Conservation (phyloP, 169 alveolate species). For the Eimeria praecox region DNA sequence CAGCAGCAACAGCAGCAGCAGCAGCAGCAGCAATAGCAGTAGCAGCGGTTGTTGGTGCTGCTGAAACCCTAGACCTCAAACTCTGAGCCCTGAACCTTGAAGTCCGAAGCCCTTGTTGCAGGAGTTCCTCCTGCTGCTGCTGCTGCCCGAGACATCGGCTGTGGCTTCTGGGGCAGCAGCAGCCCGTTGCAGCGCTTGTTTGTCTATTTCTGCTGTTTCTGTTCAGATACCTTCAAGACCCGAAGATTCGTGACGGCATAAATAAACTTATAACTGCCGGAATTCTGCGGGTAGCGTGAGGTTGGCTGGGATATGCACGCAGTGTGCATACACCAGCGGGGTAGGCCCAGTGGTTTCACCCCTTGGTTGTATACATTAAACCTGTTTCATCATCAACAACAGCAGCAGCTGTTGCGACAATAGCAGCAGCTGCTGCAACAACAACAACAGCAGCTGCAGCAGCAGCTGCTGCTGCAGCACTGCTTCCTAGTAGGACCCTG, state of each 20-base stretch:
- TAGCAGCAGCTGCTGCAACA: neutral
- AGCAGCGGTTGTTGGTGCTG: too few relatives aligned
- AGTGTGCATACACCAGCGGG: neutral
- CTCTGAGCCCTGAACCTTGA: too few relatives aligned
- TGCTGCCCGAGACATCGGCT: neutral
- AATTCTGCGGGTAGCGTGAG: slow-evolving; percentile 92
- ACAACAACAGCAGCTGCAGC: slow-evolving; percentile 1
- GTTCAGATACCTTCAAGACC: slow-evolving; percentile 95
- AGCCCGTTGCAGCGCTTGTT: neutral
- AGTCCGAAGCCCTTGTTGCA: neutral
- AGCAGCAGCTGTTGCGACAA: slow-evolving; percentile 29
- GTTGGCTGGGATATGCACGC: neutral
- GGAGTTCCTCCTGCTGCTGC: slow-evolving; percentile 18
- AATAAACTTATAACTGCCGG: slow-evolving; percentile 99
- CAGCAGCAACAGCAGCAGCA: neutral
- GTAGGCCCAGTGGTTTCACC: neutral
- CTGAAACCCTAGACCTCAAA: too few relatives aligned
- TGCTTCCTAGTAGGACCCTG: neutral
- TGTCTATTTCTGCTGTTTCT: too few relatives aligned
- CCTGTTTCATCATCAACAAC: neutral
- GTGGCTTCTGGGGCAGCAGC: neutral
- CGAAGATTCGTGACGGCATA: slow-evolving; percentile 95
- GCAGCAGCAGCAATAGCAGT: slow-evolving; percentile 29
- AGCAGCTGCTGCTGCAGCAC: neutral
- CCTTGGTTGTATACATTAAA: neutral